Evolutionary conservation across 257 asterid genomes (phyloP).

Genomic region (Nicotiana noctiflora): DNA sequence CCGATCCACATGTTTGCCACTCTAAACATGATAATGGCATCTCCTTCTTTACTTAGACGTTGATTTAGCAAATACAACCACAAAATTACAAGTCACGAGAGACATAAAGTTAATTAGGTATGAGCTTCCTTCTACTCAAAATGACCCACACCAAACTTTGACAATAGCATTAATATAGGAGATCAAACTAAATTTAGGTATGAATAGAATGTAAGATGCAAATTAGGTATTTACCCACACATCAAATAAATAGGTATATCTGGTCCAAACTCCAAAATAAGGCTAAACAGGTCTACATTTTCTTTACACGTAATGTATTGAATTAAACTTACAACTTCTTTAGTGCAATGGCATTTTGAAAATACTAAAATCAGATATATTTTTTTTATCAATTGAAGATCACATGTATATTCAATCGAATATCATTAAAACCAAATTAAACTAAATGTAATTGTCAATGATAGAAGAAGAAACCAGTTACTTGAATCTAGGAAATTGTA

Average conservation of each 20-base stretch:
- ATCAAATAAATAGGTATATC: neutral
- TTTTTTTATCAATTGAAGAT: neutral
- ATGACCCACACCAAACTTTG: constrained; percentile 1
- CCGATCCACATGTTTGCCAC: no score
- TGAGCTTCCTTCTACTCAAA: neutral
- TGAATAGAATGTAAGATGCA: neutral
- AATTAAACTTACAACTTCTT: neutral
- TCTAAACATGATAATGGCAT: neutral
- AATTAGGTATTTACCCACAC: neutral
- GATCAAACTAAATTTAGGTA: neutral
- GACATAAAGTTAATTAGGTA: neutral
- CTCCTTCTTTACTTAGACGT: neutral
- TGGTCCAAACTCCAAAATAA: neutral
- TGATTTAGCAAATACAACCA: neutral
- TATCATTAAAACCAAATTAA: no score
- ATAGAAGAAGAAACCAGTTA: neutral
- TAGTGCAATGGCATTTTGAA: no score
- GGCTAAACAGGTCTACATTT: neutral
- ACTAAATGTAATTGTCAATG: neutral
- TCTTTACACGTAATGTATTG: neutral
- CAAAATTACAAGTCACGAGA: neutral
- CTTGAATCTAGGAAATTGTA: no score
- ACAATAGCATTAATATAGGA: neutral
- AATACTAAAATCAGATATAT: neutral
- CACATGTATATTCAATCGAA: neutral